Percentiles rank a stretch among this genome's conserved stretches.
These are phyloP conservation scores for Aspergillus amoenus DNA, from an alignment of 2,329 filamentous ascomycete species.

Conservation along the genomic window DNA sequence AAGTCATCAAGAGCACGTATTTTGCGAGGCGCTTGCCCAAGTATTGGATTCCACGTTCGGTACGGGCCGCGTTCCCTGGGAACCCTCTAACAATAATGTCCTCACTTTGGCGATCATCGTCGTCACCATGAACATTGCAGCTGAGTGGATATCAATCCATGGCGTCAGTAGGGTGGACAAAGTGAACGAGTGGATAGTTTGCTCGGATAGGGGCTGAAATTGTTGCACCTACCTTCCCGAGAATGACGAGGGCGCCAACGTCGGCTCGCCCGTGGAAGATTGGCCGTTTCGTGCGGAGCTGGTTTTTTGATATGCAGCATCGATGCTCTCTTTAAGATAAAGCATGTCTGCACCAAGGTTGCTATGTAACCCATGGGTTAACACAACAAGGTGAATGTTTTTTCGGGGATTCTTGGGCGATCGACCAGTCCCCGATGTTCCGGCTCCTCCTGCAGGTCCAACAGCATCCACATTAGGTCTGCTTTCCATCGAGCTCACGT, in stretches of 20 bases:
- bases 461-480: conserved; percentile 36
- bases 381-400: conserved; percentile 79
- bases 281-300: conserved; percentile 26
- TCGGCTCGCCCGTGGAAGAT: not conserved
- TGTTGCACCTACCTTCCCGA: conserved; percentile 8
- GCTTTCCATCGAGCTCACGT: not conserved
- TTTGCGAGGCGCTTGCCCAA: conserved; percentile 91
- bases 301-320: conserved; percentile 65
- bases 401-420: conserved; percentile 27
- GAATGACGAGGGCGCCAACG: not conserved
- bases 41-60: conserved; percentile 95
- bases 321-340: conserved; percentile 95
- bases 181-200: not conserved
- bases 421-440: conserved; percentile 2
- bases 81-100: conserved; percentile 89
- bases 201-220: not conserved
- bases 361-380: conserved; percentile 94
- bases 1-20: conserved; percentile 85
- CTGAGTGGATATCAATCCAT: not conserved
- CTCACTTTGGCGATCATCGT: conserved; percentile 50
- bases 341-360: conserved; percentile 96
- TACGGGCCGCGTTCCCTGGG: conserved; percentile 83
- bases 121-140: not conserved
- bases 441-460: conserved; percentile 19
- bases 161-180: not conserved